Evolutionary conservation across 202 grass and related monocot species (phyloP), one percentile per base, ranked within the genome.

Genomic region (Zizania palustris): DNA sequence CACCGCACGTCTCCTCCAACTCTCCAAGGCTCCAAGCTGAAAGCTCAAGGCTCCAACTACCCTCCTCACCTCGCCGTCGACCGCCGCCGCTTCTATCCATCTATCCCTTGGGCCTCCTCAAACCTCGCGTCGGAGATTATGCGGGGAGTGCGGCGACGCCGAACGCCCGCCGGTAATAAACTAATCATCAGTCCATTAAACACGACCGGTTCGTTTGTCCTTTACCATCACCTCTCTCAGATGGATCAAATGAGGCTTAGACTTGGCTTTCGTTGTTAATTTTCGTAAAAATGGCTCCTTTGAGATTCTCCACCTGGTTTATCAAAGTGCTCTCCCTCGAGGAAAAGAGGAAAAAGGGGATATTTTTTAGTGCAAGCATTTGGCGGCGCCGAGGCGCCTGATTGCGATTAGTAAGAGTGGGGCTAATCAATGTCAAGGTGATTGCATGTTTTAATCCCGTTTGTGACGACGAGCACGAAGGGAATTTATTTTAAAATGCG

Each of bases 391-490:
- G 71, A 33, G 72, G 71, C 41, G 65, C 20, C 34, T 37, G 73
- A 39, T 64, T 54, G 73, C 49, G 49, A 65, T 44, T 43, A 13
- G 71, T 14, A 73, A 54, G 8, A 1, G 12, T 9, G 63, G 3
- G 22, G 44, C 28, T 71, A 35, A 21, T 39, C 45, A 83, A 69
- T 73, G 68, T 56, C 80, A 63, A 69, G 48, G 62, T 69, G 54
- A 9, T 60, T 20, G 14, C 49, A 19, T 83, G 41, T 57, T 45
- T 69, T 75, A 83, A 64, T 48, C 42, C 50, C 64, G 71, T 75
- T 7, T 80, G 71, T 66, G 76, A 76, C 80, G 42, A 76, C 75
- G 64, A 36, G 81, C 81, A 71, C 80, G 48, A 90, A 40, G 80
- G 72, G 9, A 28, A 35, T 14, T 37, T 28, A 28, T 37, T 45